Evolutionary conservation across 495 filamentous ascomycete species (phyloP).

Genomic region (Hypoxylon perforatum): DNA sequence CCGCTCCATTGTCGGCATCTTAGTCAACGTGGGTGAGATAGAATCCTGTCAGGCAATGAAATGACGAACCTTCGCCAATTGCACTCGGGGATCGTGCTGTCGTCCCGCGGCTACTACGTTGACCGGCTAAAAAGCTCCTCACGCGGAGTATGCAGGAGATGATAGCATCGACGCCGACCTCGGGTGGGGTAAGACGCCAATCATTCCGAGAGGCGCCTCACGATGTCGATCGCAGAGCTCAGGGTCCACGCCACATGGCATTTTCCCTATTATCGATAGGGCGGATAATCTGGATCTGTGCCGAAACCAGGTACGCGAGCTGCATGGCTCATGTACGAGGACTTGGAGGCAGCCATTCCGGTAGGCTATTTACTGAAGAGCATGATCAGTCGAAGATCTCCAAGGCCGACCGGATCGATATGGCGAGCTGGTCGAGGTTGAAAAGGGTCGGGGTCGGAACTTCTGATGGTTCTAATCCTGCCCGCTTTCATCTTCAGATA

Average conservation of each 20-base stretch:
- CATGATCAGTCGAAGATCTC: constrained; percentile 6
- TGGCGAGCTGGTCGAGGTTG: background rate
- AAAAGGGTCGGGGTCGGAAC: background rate
- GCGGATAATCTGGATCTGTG: constrained; percentile 13
- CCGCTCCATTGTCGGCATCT: no score
- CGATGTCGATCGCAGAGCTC: constrained; percentile 10
- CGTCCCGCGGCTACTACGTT: constrained; percentile 7
- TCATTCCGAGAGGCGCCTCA: background rate
- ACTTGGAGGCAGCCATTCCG: constrained; percentile 17
- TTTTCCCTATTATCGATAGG: constrained; percentile 8
- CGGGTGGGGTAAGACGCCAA: constrained; percentile 1
- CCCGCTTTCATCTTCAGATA: background rate
- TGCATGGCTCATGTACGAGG: constrained; percentile 2
- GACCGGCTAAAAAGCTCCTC: constrained; percentile 30
- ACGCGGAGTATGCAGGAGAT: constrained; percentile 16
- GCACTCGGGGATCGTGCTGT: background rate
- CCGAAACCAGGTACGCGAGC: constrained; percentile 10
- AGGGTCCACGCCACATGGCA: background rate
- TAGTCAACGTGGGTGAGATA: no score
- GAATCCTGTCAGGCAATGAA: no score
- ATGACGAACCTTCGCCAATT: no score
- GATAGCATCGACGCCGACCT: constrained; percentile 13
- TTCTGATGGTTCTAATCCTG: background rate
- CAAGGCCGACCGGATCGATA: background rate
- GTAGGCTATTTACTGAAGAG: constrained; percentile 31